Conservation (phyloP, 306 rosid species). For the Mucuna pruriens region DNA sequence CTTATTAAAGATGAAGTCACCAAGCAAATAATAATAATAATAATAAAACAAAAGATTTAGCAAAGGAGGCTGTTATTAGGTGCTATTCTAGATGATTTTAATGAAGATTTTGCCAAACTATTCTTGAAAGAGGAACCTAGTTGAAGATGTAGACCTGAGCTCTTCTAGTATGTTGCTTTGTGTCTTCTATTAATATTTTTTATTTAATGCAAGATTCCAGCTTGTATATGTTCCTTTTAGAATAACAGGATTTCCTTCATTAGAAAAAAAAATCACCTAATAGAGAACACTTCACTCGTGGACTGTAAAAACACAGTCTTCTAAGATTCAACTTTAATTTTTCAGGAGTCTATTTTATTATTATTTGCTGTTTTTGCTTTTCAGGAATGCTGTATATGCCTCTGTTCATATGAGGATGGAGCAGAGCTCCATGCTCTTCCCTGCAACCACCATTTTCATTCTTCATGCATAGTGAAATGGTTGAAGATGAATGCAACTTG, state of each 20-base stretch:
- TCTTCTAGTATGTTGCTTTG: background rate
- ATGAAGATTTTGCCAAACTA: background rate
- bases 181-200: background rate
- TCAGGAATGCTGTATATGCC: constrained; percentile 99
- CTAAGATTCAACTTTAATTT: constrained; percentile 1
- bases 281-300: constrained; percentile 5
- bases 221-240: constrained; percentile 15
- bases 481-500: constrained; percentile 97
- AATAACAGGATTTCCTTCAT: background rate
- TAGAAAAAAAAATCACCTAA: background rate
- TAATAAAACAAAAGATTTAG: background rate
- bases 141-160: background rate
- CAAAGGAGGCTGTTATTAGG: background rate
- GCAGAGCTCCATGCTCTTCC: constrained; percentile 90
- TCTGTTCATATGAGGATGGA: constrained; percentile 84
- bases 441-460: constrained; percentile 95
- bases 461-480: constrained; percentile 86
- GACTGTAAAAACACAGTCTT: background rate
- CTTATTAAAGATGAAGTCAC: background rate
- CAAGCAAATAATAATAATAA: background rate
- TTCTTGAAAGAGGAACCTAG: background rate
- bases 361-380: constrained; percentile 18
- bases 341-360: background rate
- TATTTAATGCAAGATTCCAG: background rate
- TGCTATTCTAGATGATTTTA: background rate